Evolutionary conservation across 306 rosid species (phyloP), one percentile per base, ranked within the genome.

Genomic region (Fragaria iinumae): DNA sequence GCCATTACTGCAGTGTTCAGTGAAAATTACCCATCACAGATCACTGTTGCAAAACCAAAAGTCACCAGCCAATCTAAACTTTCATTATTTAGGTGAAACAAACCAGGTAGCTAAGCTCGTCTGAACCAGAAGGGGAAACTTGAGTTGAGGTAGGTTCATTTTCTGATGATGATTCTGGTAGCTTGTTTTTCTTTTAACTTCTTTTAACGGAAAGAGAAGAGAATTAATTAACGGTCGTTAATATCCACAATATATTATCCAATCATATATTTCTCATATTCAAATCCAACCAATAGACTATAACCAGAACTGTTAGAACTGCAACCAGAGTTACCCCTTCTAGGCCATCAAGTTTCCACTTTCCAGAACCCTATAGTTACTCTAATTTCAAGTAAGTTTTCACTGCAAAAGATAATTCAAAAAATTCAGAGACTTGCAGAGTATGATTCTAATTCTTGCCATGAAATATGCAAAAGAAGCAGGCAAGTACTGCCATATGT

Each of bases 341-440:
- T 47, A 2, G 45, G 76, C 63, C 64, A 38, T 78, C 62, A n/a
- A 10, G 50, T 47, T 70, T 70, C 43, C 32, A 44, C 50, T 69
- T 59, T 78, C 49, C 16, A 60, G 45, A 55, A 69, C 52, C 53
- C 17, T 20, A 20, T 20, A 7, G 12, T n/a, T 55, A 69, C 29
- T 69, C 9, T 39, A 5, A 39, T 39, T 39, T 39, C 43, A 39
- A 39, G 50, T 55, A 23, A 63, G 8, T 21, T 69, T 44, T 20
- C 47, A 45, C 39, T 36, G 55, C 36, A 77, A 59, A 59, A 34
- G 62, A 62, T 1, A 56, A 10, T 48, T 18, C 12, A 44, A 55
- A 23, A 4, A 25, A 43, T 11, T 68, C 65, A n/a, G 21, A 43
- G 11, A 20, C 23, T 25, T 20, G 25, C 25, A 53, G 18, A 50